phyloP scores from a whole-genome alignment of 305 asterid species.

The Withania somnifera region DNA sequence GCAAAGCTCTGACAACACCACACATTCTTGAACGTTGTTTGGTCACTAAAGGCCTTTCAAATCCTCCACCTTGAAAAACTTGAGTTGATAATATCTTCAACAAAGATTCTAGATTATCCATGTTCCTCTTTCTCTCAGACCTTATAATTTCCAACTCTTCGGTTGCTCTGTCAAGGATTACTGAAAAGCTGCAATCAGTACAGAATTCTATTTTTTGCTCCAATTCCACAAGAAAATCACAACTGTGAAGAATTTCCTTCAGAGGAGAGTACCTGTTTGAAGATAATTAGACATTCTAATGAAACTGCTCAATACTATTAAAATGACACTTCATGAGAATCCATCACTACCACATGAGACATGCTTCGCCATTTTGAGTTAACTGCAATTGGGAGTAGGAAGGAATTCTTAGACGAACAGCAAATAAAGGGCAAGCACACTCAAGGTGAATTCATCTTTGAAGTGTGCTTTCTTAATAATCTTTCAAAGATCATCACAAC shows the following conservation, averaged over 20 bases:
- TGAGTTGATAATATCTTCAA: slow-evolving; percentile 50
- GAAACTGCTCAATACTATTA: slow-evolving; percentile 14
- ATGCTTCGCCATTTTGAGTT: slow-evolving; percentile 1
- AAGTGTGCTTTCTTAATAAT: neutral
- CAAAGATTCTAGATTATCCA: slow-evolving; percentile 61
- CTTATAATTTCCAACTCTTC: slow-evolving; percentile 79
- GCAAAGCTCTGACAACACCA: slow-evolving; percentile 60
- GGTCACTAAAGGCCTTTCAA: slow-evolving; percentile 66
- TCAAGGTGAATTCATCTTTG: neutral
- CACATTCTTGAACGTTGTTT: slow-evolving; percentile 86
- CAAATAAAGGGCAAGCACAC: neutral
- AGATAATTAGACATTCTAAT: slow-evolving; percentile 18
- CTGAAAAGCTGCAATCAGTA: slow-evolving; percentile 53
- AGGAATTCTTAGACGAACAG: slow-evolving; percentile 4
- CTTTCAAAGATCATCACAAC: neutral
- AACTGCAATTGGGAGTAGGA: slow-evolving; percentile 7
- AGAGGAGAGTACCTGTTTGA: slow-evolving; percentile 57
- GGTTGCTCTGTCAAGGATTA: slow-evolving; percentile 75
- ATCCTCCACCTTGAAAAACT: slow-evolving; percentile 75
- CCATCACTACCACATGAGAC: slow-evolving; percentile 6
- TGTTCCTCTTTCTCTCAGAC: slow-evolving; percentile 63
- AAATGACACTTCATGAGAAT: slow-evolving; percentile 9
- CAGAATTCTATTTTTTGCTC: slow-evolving; percentile 71
- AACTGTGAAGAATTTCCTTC: slow-evolving; percentile 57
- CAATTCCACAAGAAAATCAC: slow-evolving; percentile 63